phyloP scores from a whole-genome alignment of 75 land plant genomes.

The Isoetes taiwanensis region DNA sequence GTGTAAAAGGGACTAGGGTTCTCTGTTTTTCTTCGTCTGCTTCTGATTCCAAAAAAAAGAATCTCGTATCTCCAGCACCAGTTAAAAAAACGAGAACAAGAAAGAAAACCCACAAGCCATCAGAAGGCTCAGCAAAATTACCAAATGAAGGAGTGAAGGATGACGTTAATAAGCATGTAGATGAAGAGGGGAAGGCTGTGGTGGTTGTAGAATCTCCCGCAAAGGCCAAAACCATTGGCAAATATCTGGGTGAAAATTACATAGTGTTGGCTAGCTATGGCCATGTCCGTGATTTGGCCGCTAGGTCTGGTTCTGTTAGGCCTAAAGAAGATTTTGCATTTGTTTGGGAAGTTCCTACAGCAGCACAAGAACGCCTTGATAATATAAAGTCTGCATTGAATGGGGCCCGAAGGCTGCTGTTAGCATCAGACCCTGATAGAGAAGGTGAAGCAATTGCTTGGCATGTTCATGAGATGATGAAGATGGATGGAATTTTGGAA shows the following conservation, averaged over 20 bases:
- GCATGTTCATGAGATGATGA: slow-evolving; percentile 89
- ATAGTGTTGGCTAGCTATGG: slow-evolving; percentile 89
- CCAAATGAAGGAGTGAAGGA: no score
- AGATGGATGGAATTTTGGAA: slow-evolving; percentile 50
- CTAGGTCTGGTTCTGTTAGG: slow-evolving; percentile 78
- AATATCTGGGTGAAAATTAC: slow-evolving; percentile 67
- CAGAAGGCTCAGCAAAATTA: no score
- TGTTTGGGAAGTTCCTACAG: slow-evolving; percentile 92
- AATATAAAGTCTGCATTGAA: slow-evolving; percentile 68
- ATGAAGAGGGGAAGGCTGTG: slow-evolving; percentile 39
- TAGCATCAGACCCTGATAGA: slow-evolving; percentile 98
- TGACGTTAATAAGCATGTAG: no score
- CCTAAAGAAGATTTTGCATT: slow-evolving; percentile 84
- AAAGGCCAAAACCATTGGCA: slow-evolving; percentile 84
- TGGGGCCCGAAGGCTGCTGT: slow-evolving; percentile 71
- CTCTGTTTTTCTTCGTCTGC: no score
- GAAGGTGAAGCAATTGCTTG: slow-evolving; percentile 99
- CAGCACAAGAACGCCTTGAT: slow-evolving; percentile 72
- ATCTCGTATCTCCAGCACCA: no score
- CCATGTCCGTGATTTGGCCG: slow-evolving; percentile 88
- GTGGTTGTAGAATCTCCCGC: slow-evolving; percentile 86
- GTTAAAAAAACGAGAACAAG: no score
- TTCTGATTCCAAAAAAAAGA: no score
- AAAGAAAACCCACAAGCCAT: no score
- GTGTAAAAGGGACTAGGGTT: no score